A percentile compares a stretch with the other conserved stretches of the same genome.
Conservation (phyloP, 768 basidiomycete genomes). For the Calocera cornea region DNA sequence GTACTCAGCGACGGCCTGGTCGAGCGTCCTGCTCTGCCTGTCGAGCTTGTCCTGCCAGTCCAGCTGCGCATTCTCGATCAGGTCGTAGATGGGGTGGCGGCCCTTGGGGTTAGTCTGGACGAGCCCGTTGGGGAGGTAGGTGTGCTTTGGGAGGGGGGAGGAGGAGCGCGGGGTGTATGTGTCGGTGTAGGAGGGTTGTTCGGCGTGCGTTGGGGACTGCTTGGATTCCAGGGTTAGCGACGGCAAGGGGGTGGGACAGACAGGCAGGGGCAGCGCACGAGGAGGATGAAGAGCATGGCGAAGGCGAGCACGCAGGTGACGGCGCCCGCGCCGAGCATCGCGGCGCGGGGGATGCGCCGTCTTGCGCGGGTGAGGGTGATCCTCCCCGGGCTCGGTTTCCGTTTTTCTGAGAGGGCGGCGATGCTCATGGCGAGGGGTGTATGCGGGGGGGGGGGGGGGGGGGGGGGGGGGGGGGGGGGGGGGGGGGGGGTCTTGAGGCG, state of each 20-base stretch:
- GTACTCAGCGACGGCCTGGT: conserved; percentile 30
- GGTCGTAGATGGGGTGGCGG: conserved; percentile 34
- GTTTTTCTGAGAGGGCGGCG: neutral
- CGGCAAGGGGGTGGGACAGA: neutral
- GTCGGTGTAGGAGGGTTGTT: neutral
- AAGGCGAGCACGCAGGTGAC: neutral
- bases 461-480: no score
- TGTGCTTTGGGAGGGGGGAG: conserved; percentile 13
- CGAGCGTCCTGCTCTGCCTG: conserved; percentile 28
- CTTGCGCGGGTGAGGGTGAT: neutral
- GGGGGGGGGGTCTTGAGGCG: no score
- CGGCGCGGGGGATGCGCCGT: neutral
- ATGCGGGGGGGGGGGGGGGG: no score
- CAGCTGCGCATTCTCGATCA: conserved; percentile 28
- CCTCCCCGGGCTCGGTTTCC: neutral
- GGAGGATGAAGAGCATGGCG: neutral
- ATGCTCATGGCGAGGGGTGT: neutral
- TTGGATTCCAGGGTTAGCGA: no score
- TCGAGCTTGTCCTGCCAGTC: conserved; percentile 28
- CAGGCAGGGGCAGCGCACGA: neutral
- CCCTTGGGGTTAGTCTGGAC: conserved; percentile 27
- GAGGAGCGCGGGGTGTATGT: neutral
- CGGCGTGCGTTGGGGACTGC: neutral
- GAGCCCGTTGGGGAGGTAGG: conserved; percentile 23
- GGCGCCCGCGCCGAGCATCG: neutral